A percentile compares a stretch with the other conserved stretches of the same genome.
Conservation (phyloP, 2,329 filamentous ascomycete species). For the Lachnellula arida region DNA sequence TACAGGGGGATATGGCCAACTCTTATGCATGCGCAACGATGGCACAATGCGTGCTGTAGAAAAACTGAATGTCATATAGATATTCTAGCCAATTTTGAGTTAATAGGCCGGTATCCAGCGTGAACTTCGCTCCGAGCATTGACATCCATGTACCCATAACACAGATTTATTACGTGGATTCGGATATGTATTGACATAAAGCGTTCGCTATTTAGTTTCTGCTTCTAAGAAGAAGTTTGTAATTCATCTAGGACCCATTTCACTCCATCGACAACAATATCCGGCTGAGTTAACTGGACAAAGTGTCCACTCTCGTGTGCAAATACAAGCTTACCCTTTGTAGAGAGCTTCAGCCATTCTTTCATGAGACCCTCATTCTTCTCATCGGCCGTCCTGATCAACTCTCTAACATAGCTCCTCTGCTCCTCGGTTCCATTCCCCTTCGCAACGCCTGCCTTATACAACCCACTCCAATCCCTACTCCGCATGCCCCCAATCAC, state of each 20-base stretch:
- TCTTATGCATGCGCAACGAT: too few relatives aligned
- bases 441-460: constrained; percentile 29
- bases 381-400: not conserved
- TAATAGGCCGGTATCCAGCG: too few relatives aligned
- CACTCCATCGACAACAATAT: constrained; percentile 33
- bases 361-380: constrained; percentile 29
- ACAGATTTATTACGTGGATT: too few relatives aligned
- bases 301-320: constrained; percentile 34
- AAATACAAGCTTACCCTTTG: constrained; percentile 27
- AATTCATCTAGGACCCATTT: constrained; percentile 22
- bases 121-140: too few relatives aligned
- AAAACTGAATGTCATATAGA: too few relatives aligned
- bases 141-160: too few relatives aligned
- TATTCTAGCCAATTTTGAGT: too few relatives aligned
- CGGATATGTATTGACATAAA: too few relatives aligned
- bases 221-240: too few relatives aligned
- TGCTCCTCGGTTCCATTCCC: constrained; percentile 34
- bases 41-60: too few relatives aligned
- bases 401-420: constrained; percentile 20
- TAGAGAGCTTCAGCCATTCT: constrained; percentile 29
- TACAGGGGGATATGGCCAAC: too few relatives aligned
- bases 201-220: too few relatives aligned
- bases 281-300: constrained; percentile 34
- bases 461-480: constrained; percentile 29
- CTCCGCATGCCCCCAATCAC: constrained; percentile 14